Evolutionary conservation across 116 monocot species (phyloP).

Genomic region (Dioscorea cayenensis): DNA sequence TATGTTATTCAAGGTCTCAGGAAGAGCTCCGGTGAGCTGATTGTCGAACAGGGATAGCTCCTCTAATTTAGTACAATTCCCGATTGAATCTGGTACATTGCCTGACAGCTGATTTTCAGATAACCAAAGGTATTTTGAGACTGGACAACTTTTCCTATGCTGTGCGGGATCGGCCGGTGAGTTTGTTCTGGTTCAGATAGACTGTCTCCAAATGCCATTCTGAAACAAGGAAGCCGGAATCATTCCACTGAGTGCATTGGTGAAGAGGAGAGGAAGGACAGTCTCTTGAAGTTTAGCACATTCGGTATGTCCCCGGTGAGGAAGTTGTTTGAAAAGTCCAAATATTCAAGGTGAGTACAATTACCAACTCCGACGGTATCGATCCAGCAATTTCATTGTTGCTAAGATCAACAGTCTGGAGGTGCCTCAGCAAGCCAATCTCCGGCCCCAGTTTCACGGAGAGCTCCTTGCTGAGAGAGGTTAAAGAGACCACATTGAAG

Average conservation of each 20-base stretch:
- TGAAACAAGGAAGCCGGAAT: slow-evolving; percentile 43
- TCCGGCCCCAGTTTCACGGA: slow-evolving; percentile 47
- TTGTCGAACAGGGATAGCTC: slow-evolving; percentile 54
- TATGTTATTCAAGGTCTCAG: slow-evolving; percentile 32
- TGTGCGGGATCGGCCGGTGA: slow-evolving; percentile 40
- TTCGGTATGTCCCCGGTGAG: slow-evolving; percentile 60
- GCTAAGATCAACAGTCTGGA: slow-evolving; percentile 36
- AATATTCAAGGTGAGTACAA: slow-evolving; percentile 36
- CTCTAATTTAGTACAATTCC: slow-evolving; percentile 38
- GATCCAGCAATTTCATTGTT: slow-evolving; percentile 44
- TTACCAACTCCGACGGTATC: slow-evolving; percentile 62
- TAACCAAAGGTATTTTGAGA: slow-evolving; percentile 30
- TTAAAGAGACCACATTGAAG: slow-evolving; percentile 31
- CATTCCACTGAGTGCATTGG: slow-evolving; percentile 40
- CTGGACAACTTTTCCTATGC: slow-evolving; percentile 36
- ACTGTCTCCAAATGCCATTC: slow-evolving; percentile 20
- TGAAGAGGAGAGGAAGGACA: slow-evolving; percentile 40
- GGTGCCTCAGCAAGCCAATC: slow-evolving; percentile 37
- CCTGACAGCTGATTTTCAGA: slow-evolving; percentile 49
- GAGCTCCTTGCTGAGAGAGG: slow-evolving; percentile 22
- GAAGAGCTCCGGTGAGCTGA: slow-evolving; percentile 48
- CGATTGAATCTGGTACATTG: slow-evolving; percentile 42
- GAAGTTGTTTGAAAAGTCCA: slow-evolving; percentile 52
- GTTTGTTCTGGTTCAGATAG: slow-evolving; percentile 53
- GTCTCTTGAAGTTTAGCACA: slow-evolving; percentile 19